phyloP scores from a whole-genome alignment of 306 rosid genomes.

The Fragaria vesca region DNA sequence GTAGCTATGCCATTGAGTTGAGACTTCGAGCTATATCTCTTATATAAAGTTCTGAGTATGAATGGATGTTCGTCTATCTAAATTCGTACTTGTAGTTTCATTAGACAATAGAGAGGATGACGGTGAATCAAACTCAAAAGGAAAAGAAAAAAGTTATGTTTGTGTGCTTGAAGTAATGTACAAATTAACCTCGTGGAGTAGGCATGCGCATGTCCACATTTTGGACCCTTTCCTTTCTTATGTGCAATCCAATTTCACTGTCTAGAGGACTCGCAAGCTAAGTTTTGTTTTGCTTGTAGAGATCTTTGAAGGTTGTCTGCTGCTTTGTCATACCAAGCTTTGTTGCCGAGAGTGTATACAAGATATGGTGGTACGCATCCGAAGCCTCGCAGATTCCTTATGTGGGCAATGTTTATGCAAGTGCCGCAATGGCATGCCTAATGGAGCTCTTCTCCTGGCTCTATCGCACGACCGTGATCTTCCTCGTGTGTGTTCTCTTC shows the following conservation, averaged over 20 bases:
- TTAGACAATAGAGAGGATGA: too few species aligned
- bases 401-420: slow-evolving; percentile 58
- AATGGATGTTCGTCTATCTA: too few species aligned
- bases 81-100: not conserved
- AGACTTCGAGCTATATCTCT: too few species aligned
- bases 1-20: too few species aligned
- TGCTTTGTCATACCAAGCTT: slow-evolving; percentile 68
- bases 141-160: too few species aligned
- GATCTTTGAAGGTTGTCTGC: slow-evolving; percentile 52
- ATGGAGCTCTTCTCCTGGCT: slow-evolving; percentile 84
- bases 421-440: slow-evolving; percentile 63
- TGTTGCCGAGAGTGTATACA: slow-evolving; percentile 69
- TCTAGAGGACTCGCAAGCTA: not conserved
- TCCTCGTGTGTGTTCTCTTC: slow-evolving; percentile 81
- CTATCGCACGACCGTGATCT: slow-evolving; percentile 67
- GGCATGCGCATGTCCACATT: too few species aligned
- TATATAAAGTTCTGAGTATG: too few species aligned
- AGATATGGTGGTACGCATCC: slow-evolving; percentile 96
- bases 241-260: not conserved
- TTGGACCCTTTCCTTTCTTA: not conserved
- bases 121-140: too few species aligned
- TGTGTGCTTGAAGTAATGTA: too few species aligned
- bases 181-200: too few species aligned
- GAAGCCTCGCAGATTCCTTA: slow-evolving; percentile 78
- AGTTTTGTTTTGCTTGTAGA: slow-evolving; percentile 31